Conservation (phyloP, 2,329 filamentous ascomycete genomes). For the Lachnellula subtilissima region DNA sequence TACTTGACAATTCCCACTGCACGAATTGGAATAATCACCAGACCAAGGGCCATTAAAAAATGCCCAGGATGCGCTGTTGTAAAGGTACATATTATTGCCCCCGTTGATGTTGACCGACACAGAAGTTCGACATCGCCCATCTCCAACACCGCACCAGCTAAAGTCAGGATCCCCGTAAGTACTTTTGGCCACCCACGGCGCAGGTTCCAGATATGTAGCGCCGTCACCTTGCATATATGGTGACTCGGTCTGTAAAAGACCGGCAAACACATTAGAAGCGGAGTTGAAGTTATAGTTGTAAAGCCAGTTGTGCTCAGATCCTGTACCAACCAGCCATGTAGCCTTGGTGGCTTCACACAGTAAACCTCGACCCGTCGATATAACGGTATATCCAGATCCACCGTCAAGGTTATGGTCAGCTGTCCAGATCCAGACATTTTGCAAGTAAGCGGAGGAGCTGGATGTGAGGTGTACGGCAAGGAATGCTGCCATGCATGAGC, state of each 20-base stretch:
- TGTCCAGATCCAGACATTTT: constrained; percentile 47
- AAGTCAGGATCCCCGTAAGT: constrained; percentile 30
- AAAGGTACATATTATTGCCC: neutral
- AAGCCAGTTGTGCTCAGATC: constrained; percentile 46
- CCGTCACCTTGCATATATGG: constrained; percentile 57
- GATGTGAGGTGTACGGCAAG: constrained; percentile 33
- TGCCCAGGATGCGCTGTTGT: neutral
- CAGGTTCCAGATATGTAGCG: constrained; percentile 33
- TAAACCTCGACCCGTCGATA: constrained; percentile 47
- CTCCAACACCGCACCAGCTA: constrained; percentile 20
- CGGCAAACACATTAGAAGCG: constrained; percentile 58
- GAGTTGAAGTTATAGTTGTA: constrained; percentile 50
- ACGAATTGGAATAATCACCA: neutral
- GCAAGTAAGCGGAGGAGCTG: constrained; percentile 42
- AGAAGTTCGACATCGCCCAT: neutral
- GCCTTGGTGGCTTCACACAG: constrained; percentile 43
- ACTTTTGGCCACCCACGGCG: constrained; percentile 34
- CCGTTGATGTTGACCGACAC: neutral
- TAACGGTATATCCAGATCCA: constrained; percentile 43
- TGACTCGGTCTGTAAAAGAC: constrained; percentile 64
- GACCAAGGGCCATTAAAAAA: neutral
- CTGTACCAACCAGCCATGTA: constrained; percentile 43
- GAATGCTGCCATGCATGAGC: constrained; percentile 32
- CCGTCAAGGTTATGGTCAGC: constrained; percentile 40
- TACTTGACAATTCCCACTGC: neutral